Evolutionary conservation across 176 grass and related monocot genomes (phyloP).

Genomic region (Avena atlantica): DNA sequence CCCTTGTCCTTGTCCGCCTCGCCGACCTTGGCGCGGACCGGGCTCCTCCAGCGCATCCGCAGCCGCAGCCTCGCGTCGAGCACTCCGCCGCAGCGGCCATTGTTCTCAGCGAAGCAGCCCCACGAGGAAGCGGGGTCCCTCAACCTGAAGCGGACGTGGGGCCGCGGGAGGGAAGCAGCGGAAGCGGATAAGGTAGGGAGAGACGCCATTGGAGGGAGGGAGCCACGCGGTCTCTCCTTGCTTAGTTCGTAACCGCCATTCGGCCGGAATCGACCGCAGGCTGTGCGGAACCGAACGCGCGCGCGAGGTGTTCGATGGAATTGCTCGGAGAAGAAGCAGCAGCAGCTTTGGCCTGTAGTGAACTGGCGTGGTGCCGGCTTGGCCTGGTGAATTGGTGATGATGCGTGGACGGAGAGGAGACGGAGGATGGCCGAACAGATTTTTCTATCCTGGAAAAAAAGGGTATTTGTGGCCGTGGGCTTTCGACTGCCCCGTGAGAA

Average conservation of each 20-base stretch:
- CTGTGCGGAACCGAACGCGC: not conserved
- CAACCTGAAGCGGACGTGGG: not conserved
- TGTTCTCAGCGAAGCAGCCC: conserved; percentile 20
- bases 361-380: conserved; percentile 8
- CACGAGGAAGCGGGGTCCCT: not conserved
- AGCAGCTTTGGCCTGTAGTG: not conserved
- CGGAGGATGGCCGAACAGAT: conserved; percentile 22
- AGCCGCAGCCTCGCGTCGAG: not conserved
- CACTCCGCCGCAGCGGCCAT: conserved; percentile 33
- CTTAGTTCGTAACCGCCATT: conserved; percentile 23
- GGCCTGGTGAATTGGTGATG: conserved; percentile 9
- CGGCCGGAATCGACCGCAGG: conserved; percentile 33
- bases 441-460: not conserved
- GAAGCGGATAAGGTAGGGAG: conserved; percentile 40
- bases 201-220: conserved; percentile 37
- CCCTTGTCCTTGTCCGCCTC: conserved; percentile 47
- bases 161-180: conserved; percentile 34
- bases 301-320: conserved; percentile 44
- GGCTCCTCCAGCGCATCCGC: conserved; percentile 31
- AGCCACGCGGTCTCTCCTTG: not conserved
- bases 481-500: not conserved
- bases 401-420: conserved; percentile 31
- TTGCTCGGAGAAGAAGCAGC: conserved; percentile 26
- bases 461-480: not conserved
- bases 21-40: conserved; percentile 47